phyloP scores from a whole-genome alignment of 2,329 filamentous ascomycete species.

The Colletotrichum lupini region DNA sequence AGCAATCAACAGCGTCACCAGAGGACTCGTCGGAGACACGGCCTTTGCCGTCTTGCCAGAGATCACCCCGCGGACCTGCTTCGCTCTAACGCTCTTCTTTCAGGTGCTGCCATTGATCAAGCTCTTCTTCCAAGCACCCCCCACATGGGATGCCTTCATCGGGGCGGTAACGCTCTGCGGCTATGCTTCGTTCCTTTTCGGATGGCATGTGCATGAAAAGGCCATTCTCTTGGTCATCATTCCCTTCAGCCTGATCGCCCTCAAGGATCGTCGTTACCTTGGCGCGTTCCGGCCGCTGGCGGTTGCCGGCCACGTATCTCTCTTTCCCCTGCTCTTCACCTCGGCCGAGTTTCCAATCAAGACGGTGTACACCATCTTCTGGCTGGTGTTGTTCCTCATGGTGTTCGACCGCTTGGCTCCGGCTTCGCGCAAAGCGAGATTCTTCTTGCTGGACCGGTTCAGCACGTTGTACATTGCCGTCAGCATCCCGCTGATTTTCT shows the following conservation, averaged over 20 bases:
- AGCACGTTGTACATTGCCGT: conserved; percentile 89
- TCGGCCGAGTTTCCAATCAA: conserved; percentile 94
- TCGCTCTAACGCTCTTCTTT: conserved; percentile 83
- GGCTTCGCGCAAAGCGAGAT: conserved; percentile 79
- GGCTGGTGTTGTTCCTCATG: conserved; percentile 87
- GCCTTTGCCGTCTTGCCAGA: conserved; percentile 94
- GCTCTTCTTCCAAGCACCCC: conserved; percentile 73
- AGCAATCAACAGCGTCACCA: conserved; percentile 88
- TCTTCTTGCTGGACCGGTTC: conserved; percentile 93
- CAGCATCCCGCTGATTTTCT: conserved; percentile 88
- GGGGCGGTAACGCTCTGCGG: conserved; percentile 91
- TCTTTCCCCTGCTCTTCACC: conserved; percentile 95
- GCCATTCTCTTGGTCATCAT: conserved; percentile 94
- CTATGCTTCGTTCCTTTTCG: conserved; percentile 96
- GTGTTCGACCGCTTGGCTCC: conserved; percentile 90
- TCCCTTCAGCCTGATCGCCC: conserved; percentile 91
- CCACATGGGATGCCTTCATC: conserved; percentile 90
- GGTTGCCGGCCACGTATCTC: conserved; percentile 92
- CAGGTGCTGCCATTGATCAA: conserved; percentile 84
- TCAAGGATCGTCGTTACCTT: conserved; percentile 89
- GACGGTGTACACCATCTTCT: conserved; percentile 90
- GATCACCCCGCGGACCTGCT: conserved; percentile 83
- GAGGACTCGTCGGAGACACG: conserved; percentile 92
- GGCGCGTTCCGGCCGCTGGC: conserved; percentile 92
- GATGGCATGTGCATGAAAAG: conserved; percentile 99